Percentiles rank a stretch among this genome's conserved stretches.
Conservation (phyloP, 305 asterid genomes). For the Solanum aculeatissimum region DNA sequence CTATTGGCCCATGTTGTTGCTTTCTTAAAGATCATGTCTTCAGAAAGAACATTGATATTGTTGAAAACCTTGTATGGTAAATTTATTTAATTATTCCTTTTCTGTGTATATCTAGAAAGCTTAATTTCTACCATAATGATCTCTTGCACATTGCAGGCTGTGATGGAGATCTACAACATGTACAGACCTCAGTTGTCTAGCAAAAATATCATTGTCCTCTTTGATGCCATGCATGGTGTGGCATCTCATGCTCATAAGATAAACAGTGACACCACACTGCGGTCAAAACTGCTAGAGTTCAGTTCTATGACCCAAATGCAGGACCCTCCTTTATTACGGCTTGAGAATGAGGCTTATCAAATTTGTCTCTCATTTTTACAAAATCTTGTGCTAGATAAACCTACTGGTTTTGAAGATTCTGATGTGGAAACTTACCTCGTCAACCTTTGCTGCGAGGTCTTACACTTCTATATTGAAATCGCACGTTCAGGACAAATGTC, state of each 20-base stretch:
- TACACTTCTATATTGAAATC: conserved; percentile 61
- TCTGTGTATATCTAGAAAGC: neutral
- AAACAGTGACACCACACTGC: conserved; percentile 47
- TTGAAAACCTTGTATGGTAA: neutral
- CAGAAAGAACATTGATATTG: neutral
- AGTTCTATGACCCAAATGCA: conserved; percentile 89
- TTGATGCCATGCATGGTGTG: conserved; percentile 68
- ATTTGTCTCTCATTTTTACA: conserved; percentile 82
- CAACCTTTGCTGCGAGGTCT: conserved; percentile 75
- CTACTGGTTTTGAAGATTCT: conserved; percentile 44
- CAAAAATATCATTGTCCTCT: conserved; percentile 52
- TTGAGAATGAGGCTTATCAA: conserved; percentile 94
- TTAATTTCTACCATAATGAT: neutral
- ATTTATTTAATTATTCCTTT: neutral
- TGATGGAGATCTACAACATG: conserved; percentile 89
- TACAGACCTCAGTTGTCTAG: conserved; percentile 58
- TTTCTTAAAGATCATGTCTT: neutral
- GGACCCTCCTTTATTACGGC: conserved; percentile 98
- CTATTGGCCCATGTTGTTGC: neutral
- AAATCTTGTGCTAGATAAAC: conserved; percentile 60
- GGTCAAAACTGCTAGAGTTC: conserved; percentile 65
- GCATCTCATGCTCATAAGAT: conserved; percentile 83
- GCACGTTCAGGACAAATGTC: conserved; percentile 32
- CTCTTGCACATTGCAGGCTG: conserved; percentile 45
- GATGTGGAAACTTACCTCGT: conserved; percentile 76